Evolutionary conservation across 768 basidiomycete genomes (phyloP).

Genomic region (Boletales sp.): DNA sequence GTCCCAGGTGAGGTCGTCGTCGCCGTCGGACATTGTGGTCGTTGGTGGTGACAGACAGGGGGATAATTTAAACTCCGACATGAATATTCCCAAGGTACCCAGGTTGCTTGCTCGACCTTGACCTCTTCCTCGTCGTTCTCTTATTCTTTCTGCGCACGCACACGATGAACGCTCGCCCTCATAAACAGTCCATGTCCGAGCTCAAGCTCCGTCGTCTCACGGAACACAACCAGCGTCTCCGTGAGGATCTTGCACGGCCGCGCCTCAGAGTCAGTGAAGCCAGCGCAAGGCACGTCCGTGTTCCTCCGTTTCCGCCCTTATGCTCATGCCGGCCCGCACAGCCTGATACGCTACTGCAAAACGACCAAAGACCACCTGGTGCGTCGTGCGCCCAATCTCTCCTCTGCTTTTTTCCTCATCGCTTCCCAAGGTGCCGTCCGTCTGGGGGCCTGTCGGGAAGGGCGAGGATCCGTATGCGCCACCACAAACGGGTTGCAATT

Average conservation of each 20-base stretch:
- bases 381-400: conserved; percentile 27
- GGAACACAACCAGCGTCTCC: conserved; percentile 89
- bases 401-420: not conserved
- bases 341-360: conserved; percentile 92
- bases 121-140: not conserved
- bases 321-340: conserved; percentile 29
- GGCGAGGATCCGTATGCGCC: conserved; percentile 92
- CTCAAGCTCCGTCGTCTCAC: conserved; percentile 90
- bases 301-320: not conserved
- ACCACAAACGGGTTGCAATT: conserved; percentile 69
- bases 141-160: conserved; percentile 4
- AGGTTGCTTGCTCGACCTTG: not conserved
- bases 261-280: conserved; percentile 91
- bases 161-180: conserved; percentile 69
- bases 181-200: conserved; percentile 96
- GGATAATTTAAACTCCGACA: conserved; percentile 20
- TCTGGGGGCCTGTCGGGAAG: conserved; percentile 91
- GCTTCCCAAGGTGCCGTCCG: conserved; percentile 68
- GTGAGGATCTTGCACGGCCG: conserved; percentile 88
- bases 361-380: conserved; percentile 88
- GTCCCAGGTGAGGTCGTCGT: conserved; percentile 21
- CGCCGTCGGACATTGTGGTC: conserved; percentile 7
- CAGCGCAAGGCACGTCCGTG: conserved; percentile 58
- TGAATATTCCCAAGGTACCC: conserved; percentile 4
- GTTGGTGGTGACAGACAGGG: conserved; percentile 5